Percentiles rank a stretch among this genome's conserved stretches.
These are phyloP conservation scores for Harringtonia aguacate DNA, from an alignment of 2,329 filamentous ascomycete species.

Conservation along the genomic window DNA sequence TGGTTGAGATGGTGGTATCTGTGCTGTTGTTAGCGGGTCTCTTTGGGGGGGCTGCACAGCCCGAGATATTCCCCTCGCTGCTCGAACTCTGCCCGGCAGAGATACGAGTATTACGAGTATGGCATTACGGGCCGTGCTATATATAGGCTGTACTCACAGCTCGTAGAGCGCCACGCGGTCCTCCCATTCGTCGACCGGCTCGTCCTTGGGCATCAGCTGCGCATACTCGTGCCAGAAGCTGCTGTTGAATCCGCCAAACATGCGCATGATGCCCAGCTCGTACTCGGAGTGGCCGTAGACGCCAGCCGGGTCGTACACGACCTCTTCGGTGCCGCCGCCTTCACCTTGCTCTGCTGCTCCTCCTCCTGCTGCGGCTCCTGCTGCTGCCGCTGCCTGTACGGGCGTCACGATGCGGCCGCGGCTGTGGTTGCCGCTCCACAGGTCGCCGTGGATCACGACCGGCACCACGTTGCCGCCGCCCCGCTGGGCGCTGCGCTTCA, in stretches of 20 bases:
- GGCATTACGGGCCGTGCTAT: too few relatives aligned
- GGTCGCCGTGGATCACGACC: constrained; percentile 78
- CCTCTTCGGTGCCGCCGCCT: constrained; percentile 45
- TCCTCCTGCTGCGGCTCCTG: too few relatives aligned
- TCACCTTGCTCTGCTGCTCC: too few relatives aligned
- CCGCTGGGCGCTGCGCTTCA: constrained; percentile 27
- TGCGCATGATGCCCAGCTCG: constrained; percentile 87
- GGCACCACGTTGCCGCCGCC: constrained; percentile 45
- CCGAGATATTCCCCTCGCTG: not conserved
- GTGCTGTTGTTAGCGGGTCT: too few relatives aligned
- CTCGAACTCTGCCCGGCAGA: too few relatives aligned
- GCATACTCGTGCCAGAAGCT: constrained; percentile 72
- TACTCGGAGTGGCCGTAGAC: constrained; percentile 85
- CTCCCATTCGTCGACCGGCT: constrained; percentile 74
- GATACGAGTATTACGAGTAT: too few relatives aligned
- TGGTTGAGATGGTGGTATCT: constrained; percentile 90
- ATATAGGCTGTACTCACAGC: constrained; percentile 46
- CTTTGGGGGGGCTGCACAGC: too few relatives aligned
- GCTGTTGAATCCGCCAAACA: constrained; percentile 81
- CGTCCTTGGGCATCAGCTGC: constrained; percentile 61
- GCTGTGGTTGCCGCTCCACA: constrained; percentile 85
- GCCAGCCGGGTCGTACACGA: constrained; percentile 72
- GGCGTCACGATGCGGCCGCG: constrained; percentile 46
- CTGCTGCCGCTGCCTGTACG: not conserved
- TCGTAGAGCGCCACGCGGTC: constrained; percentile 76